Base-by-base conservation (phyloP, 805 yeast genomes). In the Wickerhamiella brachini region DNA sequence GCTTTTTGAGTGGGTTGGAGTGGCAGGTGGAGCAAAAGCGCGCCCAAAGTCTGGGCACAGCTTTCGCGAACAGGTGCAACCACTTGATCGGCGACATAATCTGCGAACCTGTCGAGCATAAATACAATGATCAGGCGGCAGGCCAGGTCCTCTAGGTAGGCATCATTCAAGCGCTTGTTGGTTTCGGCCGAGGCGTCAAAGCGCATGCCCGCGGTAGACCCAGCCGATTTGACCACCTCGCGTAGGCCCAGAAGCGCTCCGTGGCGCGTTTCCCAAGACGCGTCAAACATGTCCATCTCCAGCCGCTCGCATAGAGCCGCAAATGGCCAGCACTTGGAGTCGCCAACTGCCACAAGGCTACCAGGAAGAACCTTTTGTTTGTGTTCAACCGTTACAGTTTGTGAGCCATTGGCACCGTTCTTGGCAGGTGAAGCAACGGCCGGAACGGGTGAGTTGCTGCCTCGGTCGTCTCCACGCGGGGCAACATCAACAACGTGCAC, bases 31-130 rank as follows among this genome's bases (percentile, higher is more conserved):
- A 83, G 70, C 45, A 93, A 68, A 41, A 90, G 68, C 1, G 96
- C 95, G 15, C 95, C 97, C 47, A 93, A 68, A 0, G 96, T 80
- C 67, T 93, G 99, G 0, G 96, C 97, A 26, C 90, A 87, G 37
- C 95, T 87, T 67, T 94, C 99, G 62, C 98, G 72, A 4, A 93
- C 97, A 1, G 99, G 99, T 0, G 97, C 97, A 39, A 93, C 95
- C 13, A 93, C 99, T 6, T 95, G 94, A 63, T 93, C 99, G 44
- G 95, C 83, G 31, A 93, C 95, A 65, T 85, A 93, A 69, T 93
- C 99, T 46, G 97, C 97, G 68, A 93, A 93, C 59, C 97, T 70
- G 68, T 93, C 99, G 49, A 93, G 71, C 2, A 97, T 90, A 66
- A 93, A 86, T 12, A 93, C 71, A 5, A 95, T 83, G 61, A 95